A percentile compares a stretch with the other conserved stretches of the same genome.
Evolutionary conservation across 495 filamentous ascomycete species (phyloP).

Genomic region (Astrothelium macrocarpum): DNA sequence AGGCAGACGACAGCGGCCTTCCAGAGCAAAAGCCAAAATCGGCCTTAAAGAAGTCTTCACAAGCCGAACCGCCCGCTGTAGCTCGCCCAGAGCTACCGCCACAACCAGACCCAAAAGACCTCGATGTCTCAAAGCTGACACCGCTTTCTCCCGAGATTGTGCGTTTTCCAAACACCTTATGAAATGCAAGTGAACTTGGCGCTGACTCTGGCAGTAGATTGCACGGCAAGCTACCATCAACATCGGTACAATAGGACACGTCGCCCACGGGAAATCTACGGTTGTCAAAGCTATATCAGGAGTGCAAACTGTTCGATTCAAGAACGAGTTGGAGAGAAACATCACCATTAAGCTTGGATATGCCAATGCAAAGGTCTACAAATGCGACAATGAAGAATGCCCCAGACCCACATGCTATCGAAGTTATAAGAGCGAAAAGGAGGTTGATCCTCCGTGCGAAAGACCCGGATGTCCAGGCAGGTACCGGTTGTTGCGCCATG

Average conservation of each 20-base stretch:
- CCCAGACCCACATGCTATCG: conserved; percentile 91
- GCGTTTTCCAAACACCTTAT: background rate
- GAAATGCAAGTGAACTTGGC: background rate
- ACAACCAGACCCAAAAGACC: conserved; percentile 78
- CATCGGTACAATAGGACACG: conserved; percentile 96
- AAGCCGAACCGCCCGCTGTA: conserved; percentile 45
- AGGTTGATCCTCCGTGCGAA: conserved; percentile 91
- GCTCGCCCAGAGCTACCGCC: conserved; percentile 53
- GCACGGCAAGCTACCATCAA: conserved; percentile 96
- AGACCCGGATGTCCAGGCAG: conserved; percentile 77
- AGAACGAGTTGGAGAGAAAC: conserved; percentile 97
- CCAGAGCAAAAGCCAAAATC: conserved; percentile 47
- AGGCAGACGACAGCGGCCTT: conserved; percentile 21
- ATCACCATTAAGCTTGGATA: conserved; percentile 99
- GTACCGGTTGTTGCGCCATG: conserved; percentile 77
- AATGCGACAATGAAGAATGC: conserved; percentile 86
- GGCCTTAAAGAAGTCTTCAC: conserved; percentile 52
- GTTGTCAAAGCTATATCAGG: conserved; percentile 98
- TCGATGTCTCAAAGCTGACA: conserved; percentile 67
- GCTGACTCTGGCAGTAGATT: conserved; percentile 37
- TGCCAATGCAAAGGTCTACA: conserved; percentile 98
- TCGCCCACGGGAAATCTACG: conserved; percentile 96
- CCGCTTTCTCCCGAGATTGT: conserved; percentile 84
- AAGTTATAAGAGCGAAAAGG: conserved; percentile 97
- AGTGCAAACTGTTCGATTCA: conserved; percentile 97